Conservation (phyloP, 2,329 filamentous ascomycete species). For the Gaeumannomyces tritici region DNA sequence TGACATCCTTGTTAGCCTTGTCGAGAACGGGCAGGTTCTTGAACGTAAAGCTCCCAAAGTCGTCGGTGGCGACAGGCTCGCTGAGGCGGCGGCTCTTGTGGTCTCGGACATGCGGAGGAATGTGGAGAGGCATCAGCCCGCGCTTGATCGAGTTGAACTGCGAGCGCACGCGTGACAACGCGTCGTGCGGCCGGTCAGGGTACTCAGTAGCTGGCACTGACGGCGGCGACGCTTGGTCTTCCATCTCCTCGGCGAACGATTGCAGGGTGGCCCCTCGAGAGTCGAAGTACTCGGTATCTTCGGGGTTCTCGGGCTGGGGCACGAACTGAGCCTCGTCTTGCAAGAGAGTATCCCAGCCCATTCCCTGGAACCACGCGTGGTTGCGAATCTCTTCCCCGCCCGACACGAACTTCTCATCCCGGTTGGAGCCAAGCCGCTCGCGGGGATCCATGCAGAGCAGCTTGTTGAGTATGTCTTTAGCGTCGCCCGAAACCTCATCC, state of each 20-base stretch:
- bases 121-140: constrained; percentile 88
- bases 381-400: constrained; percentile 86
- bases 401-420: constrained; percentile 68
- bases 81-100: constrained; percentile 78
- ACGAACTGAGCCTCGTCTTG: constrained; percentile 95
- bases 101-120: constrained; percentile 92
- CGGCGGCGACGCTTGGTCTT: constrained; percentile 76
- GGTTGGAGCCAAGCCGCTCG: constrained; percentile 76
- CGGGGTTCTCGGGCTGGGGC: constrained; percentile 82
- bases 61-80: constrained; percentile 79
- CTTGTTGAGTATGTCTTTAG: constrained; percentile 89
- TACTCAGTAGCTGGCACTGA: constrained; percentile 66
- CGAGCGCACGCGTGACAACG: constrained; percentile 76
- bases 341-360: constrained; percentile 86
- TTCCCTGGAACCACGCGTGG: constrained; percentile 79
- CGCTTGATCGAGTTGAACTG: constrained; percentile 85
- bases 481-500: constrained; percentile 71
- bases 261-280: constrained; percentile 82
- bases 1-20: constrained; percentile 97
- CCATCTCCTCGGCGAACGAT: constrained; percentile 87
- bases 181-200: constrained; percentile 84
- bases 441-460: constrained; percentile 78
- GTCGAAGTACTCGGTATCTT: constrained; percentile 98
- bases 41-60: constrained; percentile 94
- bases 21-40: constrained; percentile 95